These are phyloP conservation scores for Fagopyrum homotropicum DNA, from an alignment of 148 eudicot species.

Conservation along the genomic window DNA sequence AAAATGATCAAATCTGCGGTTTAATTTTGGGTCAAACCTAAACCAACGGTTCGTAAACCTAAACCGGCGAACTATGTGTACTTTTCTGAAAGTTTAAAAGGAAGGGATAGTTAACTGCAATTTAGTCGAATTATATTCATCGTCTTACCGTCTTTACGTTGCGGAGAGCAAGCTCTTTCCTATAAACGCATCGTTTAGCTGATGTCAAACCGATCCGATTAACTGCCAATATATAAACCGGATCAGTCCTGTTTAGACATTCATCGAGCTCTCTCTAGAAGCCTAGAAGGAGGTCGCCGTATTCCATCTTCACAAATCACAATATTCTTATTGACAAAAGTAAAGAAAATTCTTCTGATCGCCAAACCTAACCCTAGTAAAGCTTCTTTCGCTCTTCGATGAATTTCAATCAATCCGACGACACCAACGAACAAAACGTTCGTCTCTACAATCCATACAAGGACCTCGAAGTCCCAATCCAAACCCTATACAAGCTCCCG, in stretches of 20 bases:
- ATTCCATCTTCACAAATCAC: background rate
- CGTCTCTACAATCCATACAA: slow-evolving; percentile 79
- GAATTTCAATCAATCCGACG: slow-evolving; percentile 13
- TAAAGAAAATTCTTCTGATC: background rate
- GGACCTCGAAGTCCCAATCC: slow-evolving; percentile 49
- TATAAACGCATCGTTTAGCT: background rate
- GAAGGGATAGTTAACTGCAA: too few species aligned
- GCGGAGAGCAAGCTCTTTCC: background rate
- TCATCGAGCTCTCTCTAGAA: background rate
- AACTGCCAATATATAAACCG: background rate
- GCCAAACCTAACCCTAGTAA: slow-evolving; percentile 9
- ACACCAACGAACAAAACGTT: slow-evolving; percentile 18
- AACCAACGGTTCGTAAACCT: too few species aligned
- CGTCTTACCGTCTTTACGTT: background rate
- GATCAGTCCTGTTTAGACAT: background rate
- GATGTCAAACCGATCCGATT: background rate
- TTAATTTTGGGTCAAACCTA: too few species aligned
- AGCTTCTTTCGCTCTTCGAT: background rate
- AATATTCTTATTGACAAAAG: background rate
- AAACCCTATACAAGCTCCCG: slow-evolving; percentile 70
- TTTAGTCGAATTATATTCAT: too few species aligned
- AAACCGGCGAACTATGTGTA: too few species aligned
- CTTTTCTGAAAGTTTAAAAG: too few species aligned
- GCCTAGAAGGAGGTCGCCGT: slow-evolving; percentile 4
- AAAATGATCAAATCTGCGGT: too few species aligned